phyloP scores from a whole-genome alignment of 768 basidiomycete species.

The Boletus insuetus region DNA sequence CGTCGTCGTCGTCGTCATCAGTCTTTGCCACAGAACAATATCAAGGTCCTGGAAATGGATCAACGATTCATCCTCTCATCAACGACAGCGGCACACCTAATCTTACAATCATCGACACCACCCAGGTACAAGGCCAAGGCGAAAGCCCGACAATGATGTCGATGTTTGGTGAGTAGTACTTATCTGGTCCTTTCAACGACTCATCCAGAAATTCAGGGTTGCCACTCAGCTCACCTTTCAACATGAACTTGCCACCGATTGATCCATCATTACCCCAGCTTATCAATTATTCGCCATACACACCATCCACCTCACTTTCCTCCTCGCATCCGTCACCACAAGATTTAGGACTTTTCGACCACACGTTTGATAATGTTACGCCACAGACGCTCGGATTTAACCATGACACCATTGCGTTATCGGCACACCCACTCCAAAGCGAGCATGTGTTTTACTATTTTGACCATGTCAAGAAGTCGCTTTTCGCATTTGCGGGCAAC shows the following conservation, averaged over 20 bases:
- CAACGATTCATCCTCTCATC: conserved; percentile 19
- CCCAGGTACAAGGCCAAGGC: conserved; percentile 9
- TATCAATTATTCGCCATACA: conserved; percentile 32
- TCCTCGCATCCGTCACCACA: conserved; percentile 36
- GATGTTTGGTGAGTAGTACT: conserved; percentile 26
- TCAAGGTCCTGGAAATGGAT: conserved; percentile 20
- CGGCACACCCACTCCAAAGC: conserved; percentile 46
- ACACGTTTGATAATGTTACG: conserved; percentile 34
- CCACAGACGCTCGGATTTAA: conserved; percentile 29
- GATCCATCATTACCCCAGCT: conserved; percentile 29
- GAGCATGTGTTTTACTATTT: conserved; percentile 75
- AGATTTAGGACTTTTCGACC: conserved; percentile 31
- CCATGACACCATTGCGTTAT: conserved; percentile 22
- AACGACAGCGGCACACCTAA: conserved; percentile 20
- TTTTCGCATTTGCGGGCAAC: conserved; percentile 64
- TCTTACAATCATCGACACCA: conserved; percentile 23
- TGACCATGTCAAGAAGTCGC: conserved; percentile 62
- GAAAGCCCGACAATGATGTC: conserved; percentile 29
- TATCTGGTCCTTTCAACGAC: background rate
- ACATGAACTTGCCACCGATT: conserved; percentile 25
- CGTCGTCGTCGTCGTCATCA: conserved; percentile 29
- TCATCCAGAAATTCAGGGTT: conserved; percentile 22
- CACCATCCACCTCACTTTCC: conserved; percentile 32
- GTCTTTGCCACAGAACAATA: conserved; percentile 35
- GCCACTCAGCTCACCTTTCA: conserved; percentile 31